Conservation (phyloP, 257 asterid genomes). For the Coffea canephora region DNA sequence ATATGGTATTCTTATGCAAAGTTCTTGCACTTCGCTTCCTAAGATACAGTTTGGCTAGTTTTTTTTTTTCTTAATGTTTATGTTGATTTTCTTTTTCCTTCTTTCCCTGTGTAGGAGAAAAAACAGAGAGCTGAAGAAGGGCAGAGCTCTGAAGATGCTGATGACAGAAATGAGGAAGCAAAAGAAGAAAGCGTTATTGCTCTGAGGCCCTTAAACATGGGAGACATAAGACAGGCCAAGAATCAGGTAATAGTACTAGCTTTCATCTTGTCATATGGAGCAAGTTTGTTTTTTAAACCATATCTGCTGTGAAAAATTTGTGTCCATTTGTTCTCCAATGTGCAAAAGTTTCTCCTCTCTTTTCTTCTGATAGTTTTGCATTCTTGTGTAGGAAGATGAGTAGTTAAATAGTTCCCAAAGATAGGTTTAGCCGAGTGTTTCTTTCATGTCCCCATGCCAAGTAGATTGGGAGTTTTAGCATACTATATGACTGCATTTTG, state of each 20-base stretch:
- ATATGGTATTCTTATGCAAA: constrained; percentile 39
- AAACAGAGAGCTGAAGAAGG: constrained; percentile 42
- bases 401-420: neutral
- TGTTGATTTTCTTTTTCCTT: constrained; percentile 3
- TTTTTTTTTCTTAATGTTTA: neutral
- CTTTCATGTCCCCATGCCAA: neutral
- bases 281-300: neutral
- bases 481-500: neutral
- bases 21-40: neutral
- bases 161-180: constrained; percentile 42
- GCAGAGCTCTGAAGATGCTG: constrained; percentile 43
- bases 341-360: neutral
- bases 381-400: neutral
- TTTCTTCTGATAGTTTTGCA: neutral
- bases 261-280: neutral
- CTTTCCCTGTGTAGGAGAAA: constrained; percentile 45
- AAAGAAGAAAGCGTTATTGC: constrained; percentile 53
- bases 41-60: neutral
- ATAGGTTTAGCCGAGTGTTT: neutral
- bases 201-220: constrained; percentile 83
- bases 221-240: constrained; percentile 82
- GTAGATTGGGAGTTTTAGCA: neutral
- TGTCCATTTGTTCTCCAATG: neutral
- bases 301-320: neutral
- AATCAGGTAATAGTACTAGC: constrained; percentile 55